phyloP scores from a whole-genome alignment of 2,329 filamentous ascomycete genomes.

The Aspergillus cejpii region DNA sequence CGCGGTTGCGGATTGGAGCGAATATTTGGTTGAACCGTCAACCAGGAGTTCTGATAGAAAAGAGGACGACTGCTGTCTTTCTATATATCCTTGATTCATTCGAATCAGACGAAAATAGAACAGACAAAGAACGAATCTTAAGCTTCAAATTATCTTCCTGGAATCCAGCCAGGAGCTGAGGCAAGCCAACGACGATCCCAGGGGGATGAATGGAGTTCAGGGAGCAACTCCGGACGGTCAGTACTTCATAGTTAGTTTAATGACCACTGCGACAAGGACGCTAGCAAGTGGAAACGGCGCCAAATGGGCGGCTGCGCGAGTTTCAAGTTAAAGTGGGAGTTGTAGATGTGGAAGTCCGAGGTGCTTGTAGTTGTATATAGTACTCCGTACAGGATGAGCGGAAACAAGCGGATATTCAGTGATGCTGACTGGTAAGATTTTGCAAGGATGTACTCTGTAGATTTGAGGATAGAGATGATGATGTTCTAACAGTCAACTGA shows the following conservation, averaged over 20 bases:
- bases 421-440: background rate
- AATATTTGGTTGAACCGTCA: background rate
- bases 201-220: background rate
- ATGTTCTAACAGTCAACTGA: background rate
- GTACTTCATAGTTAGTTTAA: no score
- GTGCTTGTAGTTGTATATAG: no score
- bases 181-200: background rate
- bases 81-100: background rate
- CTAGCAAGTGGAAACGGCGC: background rate
- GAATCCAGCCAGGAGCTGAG: background rate
- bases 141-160: background rate
- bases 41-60: background rate
- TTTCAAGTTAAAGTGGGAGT: no score
- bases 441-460: background rate
- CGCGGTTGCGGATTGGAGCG: background rate
- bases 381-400: background rate
- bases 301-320: background rate
- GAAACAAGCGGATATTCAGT: background rate
- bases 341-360: no score
- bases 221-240: no score
- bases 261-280: background rate
- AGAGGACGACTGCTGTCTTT: background rate
- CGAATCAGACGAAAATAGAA: background rate
- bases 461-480: no score
- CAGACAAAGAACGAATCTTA: background rate